Conservation (phyloP, 495 filamentous ascomycete species). For the Aspergillus funiculosus region DNA sequence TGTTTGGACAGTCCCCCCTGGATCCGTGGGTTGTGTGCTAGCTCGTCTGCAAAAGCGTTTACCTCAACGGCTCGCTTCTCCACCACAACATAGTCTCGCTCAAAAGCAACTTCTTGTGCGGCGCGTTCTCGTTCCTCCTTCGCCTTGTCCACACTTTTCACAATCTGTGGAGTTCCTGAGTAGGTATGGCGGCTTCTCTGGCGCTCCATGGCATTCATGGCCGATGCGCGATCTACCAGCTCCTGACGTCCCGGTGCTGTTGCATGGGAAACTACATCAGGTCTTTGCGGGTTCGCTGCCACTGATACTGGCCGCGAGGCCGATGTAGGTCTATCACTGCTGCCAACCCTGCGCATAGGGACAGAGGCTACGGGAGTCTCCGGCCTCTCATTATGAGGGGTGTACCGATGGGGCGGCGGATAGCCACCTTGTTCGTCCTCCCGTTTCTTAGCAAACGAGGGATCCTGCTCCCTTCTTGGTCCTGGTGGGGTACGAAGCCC, state of each 20-base stretch:
- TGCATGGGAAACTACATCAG: conserved; percentile 41
- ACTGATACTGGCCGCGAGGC: conserved; percentile 21
- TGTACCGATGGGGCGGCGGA: conserved; percentile 23
- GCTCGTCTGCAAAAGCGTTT: conserved; percentile 92
- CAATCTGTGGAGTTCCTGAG: conserved; percentile 40
- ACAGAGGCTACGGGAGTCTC: conserved; percentile 34
- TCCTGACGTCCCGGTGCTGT: conserved; percentile 61
- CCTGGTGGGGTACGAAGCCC: conserved; percentile 10
- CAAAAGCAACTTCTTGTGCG: conserved; percentile 82
- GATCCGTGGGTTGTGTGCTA: conserved; percentile 69
- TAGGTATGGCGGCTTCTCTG: conserved; percentile 44
- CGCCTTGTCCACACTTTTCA: conserved; percentile 35
- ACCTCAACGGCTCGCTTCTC: conserved; percentile 94
- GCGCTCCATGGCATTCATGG: conserved; percentile 43
- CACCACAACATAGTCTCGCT: conserved; percentile 90
- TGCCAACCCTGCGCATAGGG: conserved; percentile 36
- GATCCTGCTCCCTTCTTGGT: conserved; percentile 19
- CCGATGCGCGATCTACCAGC: conserved; percentile 30
- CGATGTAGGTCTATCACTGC: conserved; percentile 33
- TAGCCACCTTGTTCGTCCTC: conserved; percentile 26
- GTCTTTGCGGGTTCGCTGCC: conserved; percentile 31
- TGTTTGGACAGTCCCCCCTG: conserved; percentile 38
- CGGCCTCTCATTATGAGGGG: conserved; percentile 26
- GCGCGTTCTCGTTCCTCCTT: conserved; percentile 65
- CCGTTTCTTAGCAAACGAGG: conserved; percentile 20